Conservation (phyloP, 2,329 filamentous ascomycete genomes). For the Penicillium italicum region DNA sequence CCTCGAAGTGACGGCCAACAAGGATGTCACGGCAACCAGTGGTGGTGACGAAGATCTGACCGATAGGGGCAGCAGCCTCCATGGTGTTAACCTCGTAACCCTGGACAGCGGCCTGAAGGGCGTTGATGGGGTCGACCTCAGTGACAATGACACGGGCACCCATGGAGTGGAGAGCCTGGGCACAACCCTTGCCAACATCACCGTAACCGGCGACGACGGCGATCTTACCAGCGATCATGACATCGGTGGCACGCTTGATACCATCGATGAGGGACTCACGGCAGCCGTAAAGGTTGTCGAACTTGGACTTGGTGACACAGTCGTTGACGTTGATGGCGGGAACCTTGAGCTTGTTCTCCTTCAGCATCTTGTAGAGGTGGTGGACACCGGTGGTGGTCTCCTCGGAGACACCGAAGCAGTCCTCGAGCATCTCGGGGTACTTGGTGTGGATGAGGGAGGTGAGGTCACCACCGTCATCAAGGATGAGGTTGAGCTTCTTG, state of each 20-base stretch:
- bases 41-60: constrained; percentile 99
- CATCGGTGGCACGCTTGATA: constrained; percentile 99
- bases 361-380: constrained; percentile 98
- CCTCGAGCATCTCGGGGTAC: constrained; percentile 97
- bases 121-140: constrained; percentile 99
- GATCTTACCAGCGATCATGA: constrained; percentile 99
- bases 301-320: constrained; percentile 99
- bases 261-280: constrained; percentile 97
- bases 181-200: constrained; percentile 99
- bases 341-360: constrained; percentile 81
- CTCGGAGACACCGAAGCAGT: constrained; percentile 97
- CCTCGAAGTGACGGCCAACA: constrained; percentile 84
- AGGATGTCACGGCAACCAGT: constrained; percentile 99
- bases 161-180: constrained; percentile 93
- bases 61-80: constrained; percentile 84
- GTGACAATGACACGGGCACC: constrained; percentile 95
- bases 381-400: constrained; percentile 99
- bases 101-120: constrained; percentile 95
- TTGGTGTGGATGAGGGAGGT: constrained; percentile 95
- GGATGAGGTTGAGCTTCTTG: constrained; percentile 96
- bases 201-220: constrained; percentile 96
- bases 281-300: constrained; percentile 99
- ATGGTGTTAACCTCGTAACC: constrained; percentile 97
- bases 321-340: constrained; percentile 99
- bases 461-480: constrained; percentile 96